phyloP scores from a whole-genome alignment of 2,329 filamentous ascomycete genomes.

The Aspergillus aculeatus region DNA sequence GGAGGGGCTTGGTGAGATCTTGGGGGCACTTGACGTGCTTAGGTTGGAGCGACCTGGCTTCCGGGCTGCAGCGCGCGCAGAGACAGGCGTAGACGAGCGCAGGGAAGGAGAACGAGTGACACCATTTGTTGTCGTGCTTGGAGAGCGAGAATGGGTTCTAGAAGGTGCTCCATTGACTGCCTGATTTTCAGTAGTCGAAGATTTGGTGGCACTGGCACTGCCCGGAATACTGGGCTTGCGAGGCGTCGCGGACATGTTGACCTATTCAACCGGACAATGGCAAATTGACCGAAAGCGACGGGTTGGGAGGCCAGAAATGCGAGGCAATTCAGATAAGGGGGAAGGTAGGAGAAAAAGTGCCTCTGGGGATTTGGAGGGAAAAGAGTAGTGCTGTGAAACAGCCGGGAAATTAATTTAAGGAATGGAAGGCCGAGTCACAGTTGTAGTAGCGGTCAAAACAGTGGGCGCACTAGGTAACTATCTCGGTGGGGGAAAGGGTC shows the following conservation, averaged over 20 bases:
- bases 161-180: constrained; percentile 36
- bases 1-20: constrained; percentile 49
- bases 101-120: constrained; percentile 64
- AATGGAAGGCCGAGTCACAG: constrained; percentile 17
- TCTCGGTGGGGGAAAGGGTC: constrained; percentile 15
- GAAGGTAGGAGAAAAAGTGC: constrained; percentile 10
- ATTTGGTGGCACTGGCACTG: constrained; percentile 34
- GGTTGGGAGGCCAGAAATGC: constrained; percentile 8
- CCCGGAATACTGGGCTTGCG: constrained; percentile 43
- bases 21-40: constrained; percentile 46
- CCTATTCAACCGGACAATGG: constrained; percentile 11
- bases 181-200: constrained; percentile 29
- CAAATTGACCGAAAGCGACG: constrained; percentile 5
- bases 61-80: constrained; percentile 68
- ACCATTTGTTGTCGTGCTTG: constrained; percentile 49
- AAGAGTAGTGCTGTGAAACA: constrained; percentile 22
- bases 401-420: constrained; percentile 29
- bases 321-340: constrained; percentile 12
- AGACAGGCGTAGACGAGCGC: constrained; percentile 58
- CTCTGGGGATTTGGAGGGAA: background rate
- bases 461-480: constrained; percentile 21
- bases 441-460: constrained; percentile 31
- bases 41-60: constrained; percentile 51
- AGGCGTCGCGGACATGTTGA: constrained; percentile 44
- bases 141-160: constrained; percentile 48